These are phyloP conservation scores for Williopsis jadinii DNA, from an alignment of 1,139 yeast genomes.

Conservation along the genomic window DNA sequence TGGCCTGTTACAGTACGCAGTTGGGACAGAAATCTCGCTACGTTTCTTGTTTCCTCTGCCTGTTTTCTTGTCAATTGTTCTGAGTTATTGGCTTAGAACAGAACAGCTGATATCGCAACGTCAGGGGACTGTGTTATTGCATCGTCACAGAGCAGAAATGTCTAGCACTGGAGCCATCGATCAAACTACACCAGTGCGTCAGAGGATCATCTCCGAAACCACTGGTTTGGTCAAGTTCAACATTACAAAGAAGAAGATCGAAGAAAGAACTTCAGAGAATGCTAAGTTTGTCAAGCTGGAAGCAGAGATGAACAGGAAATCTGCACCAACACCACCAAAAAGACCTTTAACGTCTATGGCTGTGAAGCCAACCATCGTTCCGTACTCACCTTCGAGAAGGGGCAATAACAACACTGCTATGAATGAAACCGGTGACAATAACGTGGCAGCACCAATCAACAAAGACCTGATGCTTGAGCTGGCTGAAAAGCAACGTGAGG, in stretches of 20 bases:
- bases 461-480: slow-evolving; percentile 18
- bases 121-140: too few species aligned
- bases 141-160: too few species aligned
- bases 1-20: background rate
- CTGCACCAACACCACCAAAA: background rate
- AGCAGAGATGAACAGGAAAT: background rate
- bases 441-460: slow-evolving; percentile 1
- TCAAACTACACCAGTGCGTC: slow-evolving; percentile 4
- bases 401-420: background rate
- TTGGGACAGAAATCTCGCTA: too few species aligned
- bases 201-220: slow-evolving; percentile 26
- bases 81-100: too few species aligned
- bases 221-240: slow-evolving; percentile 27
- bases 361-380: background rate
- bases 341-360: background rate
- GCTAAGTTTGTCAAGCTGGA: slow-evolving; percentile 13
- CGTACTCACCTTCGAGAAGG: background rate
- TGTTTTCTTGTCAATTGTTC: too few species aligned
- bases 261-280: slow-evolving; percentile 9
- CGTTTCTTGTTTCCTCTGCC: too few species aligned
- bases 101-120: too few species aligned
- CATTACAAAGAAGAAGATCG: slow-evolving; percentile 13
- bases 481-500: slow-evolving; percentile 39
- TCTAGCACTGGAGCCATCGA: too few species aligned
- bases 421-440: background rate